Evolutionary conservation across 176 grass and related monocot species (phyloP), one percentile per base, ranked within the genome.

Genomic region (Echinochloa phyllopogon): DNA sequence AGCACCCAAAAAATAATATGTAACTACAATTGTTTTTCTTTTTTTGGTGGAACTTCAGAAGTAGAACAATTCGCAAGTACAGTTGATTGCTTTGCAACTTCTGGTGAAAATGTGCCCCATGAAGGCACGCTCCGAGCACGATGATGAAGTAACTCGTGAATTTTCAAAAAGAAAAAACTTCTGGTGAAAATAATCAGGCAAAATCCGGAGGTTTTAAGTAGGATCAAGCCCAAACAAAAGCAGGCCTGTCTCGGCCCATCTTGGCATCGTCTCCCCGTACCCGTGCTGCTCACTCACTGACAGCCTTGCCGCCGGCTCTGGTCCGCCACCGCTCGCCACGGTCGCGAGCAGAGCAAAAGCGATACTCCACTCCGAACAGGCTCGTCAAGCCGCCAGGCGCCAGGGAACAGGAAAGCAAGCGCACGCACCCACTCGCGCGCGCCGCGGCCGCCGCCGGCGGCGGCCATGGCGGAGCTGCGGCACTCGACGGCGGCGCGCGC

Each of bases 391-490:
- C 29, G 29, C 29, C 29, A 33, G 56, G 65, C 29, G 29, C 29
- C 29, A 33, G 56, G 65, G 42, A 67, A 43, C 81, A 59, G 82
- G 69, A 62, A 62, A 87, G 47, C 68, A 45, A 72, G 58, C 20
- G 49, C 33, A 38, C 39, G 29, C 3, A 21, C 42, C 45, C 76
- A 80, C 82, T 68, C 42, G 61, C 29, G 50, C 36, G 40, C 72
- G 72, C 61, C 62, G 62, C 71, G 43, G 43, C 33, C 62, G 71
- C 27, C 56, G 69, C 10, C 65, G 82, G 68, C 53, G 48, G 65
- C 39, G 56, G 33, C 57, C 51, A 95, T 95, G 93, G 95, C 93
- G 76, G 95, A 98, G 83, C 89, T 98, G 72, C 91, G 95, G 69
- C 87, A 95, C 83, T 93, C 93, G 44, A 78, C 80, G 74, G 86